Conservation (phyloP, 2,329 filamentous ascomycete genomes). For the Exophiala bonariae region DNA sequence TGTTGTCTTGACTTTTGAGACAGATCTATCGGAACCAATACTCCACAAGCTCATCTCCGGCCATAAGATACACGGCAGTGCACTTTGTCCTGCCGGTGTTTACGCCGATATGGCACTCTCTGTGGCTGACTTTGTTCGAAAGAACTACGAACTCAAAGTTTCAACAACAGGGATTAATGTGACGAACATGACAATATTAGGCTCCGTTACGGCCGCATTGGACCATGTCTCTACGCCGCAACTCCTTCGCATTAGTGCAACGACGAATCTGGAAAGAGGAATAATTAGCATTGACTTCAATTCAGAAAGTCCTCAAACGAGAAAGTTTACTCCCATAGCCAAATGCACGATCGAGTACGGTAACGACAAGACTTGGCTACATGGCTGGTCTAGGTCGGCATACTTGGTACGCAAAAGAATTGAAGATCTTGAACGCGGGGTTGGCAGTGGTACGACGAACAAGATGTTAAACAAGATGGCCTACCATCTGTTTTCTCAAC, state of each 20-base stretch:
- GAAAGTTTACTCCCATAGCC: constrained; percentile 15
- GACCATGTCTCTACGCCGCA: constrained; percentile 3
- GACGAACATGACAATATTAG: constrained; percentile 36
- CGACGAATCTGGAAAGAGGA: constrained; percentile 3
- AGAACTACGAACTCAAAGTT: constrained; percentile 36
- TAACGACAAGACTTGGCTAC: constrained; percentile 12
- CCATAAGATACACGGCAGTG: constrained; percentile 29
- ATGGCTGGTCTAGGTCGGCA: no score
- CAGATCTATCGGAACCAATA: constrained; percentile 22
- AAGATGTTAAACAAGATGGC: constrained; percentile 23
- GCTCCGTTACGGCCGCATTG: constrained; percentile 60
- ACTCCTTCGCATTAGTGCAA: constrained; percentile 4
- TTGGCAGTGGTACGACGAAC: constrained; percentile 3
- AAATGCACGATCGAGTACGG: constrained; percentile 23
- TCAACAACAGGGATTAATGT: constrained; percentile 35
- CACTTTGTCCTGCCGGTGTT: constrained; percentile 27
- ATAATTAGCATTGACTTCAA: constrained; percentile 8
- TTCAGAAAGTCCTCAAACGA: constrained; percentile 22
- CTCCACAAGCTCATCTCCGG: constrained; percentile 25
- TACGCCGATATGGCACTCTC: constrained; percentile 32
- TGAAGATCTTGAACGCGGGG: constrained; percentile 14
- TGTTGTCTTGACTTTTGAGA: constrained; percentile 12
- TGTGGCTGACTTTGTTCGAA: constrained; percentile 30
- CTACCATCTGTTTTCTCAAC: constrained; percentile 33
- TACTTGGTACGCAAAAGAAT: background rate